Evolutionary conservation across 2,329 filamentous ascomycete species (phyloP), one percentile per base, ranked within the genome.

Genomic region (Microdochium nivale): DNA sequence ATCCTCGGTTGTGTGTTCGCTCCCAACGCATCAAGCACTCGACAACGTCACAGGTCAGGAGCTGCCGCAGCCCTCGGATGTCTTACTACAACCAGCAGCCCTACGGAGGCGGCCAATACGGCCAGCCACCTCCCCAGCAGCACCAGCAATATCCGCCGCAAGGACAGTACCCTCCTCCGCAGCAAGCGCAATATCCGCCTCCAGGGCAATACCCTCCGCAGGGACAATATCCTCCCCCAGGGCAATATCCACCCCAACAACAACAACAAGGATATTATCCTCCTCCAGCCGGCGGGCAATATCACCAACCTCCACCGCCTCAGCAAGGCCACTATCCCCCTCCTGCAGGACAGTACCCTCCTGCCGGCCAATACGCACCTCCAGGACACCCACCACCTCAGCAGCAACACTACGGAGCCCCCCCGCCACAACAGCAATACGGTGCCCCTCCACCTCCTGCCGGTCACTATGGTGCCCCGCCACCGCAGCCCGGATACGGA

Each of bases 361-460:
- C 46, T 47, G 46, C 46, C 25, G 48, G 50, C 44, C 53, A 58
- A 25, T 56, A 55, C 32, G 35, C 44, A 24, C 53, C 54, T 3
- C 54, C 52, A 21, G 53, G 51, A 48, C 52, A 56, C 46, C 46
- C 37, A 4, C 56, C 51, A 11, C 55, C 57, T 32, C 60, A 58
- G 11, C 55, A 55, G 24, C 66, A 59, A 54, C 59, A 58, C 8
- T 69, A 71, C 53, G 65, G 63, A 43, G 62, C 63, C 24, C 66
- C 61, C 24, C 65, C 60, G 49, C 62, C 65, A 23, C 55, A 49
- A 48, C 56, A 55, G 27, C 56, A 66, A 25, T 75, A 74, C 50
- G 71, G 70, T 27, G 67, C 69, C 23, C 72, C 73, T 23, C 66
- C 73, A 37, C 64, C 65, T 52, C 67, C 67, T 37, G 65, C 67